Evolutionary conservation across 139 green algal species (phyloP).

Genomic region (Asterochloris erici): DNA sequence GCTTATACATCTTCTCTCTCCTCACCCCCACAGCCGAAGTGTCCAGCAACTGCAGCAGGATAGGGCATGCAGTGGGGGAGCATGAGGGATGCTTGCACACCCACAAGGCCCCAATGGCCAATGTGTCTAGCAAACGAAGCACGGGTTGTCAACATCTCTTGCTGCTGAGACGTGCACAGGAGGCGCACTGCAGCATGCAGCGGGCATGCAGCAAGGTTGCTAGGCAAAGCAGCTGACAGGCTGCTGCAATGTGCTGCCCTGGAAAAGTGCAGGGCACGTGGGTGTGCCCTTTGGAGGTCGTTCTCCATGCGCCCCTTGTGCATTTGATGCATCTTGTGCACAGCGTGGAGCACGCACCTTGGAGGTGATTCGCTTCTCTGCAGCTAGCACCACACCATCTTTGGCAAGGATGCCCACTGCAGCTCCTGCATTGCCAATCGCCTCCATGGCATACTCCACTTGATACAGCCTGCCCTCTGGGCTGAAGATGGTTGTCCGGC

Average conservation of each 20-base stretch:
- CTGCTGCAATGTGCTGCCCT: too few relatives aligned
- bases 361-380: slow-evolving; percentile 98
- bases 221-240: too few relatives aligned
- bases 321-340: not conserved
- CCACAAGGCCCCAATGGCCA: too few relatives aligned
- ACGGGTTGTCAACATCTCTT: too few relatives aligned
- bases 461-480: slow-evolving; percentile 96
- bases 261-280: too few relatives aligned
- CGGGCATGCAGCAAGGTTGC: not conserved
- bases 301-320: too few relatives aligned
- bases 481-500: slow-evolving; percentile 96
- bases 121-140: too few relatives aligned
- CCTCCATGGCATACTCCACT: slow-evolving; percentile 99
- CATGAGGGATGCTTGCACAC: not conserved
- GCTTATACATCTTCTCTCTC: slow-evolving; percentile 98
- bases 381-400: slow-evolving; percentile 91
- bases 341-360: slow-evolving; percentile 59
- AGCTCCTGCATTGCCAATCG: slow-evolving; percentile 95
- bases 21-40: slow-evolving; percentile 82
- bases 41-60: slow-evolving; percentile 78
- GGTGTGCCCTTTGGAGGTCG: too few relatives aligned
- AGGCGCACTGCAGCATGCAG: not conserved
- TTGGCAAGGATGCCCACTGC: slow-evolving; percentile 87
- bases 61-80: not conserved
- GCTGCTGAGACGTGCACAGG: too few relatives aligned